These are phyloP conservation scores for Triangularia setosa DNA, from an alignment of 2,329 filamentous ascomycete genomes.

Conservation along the genomic window DNA sequence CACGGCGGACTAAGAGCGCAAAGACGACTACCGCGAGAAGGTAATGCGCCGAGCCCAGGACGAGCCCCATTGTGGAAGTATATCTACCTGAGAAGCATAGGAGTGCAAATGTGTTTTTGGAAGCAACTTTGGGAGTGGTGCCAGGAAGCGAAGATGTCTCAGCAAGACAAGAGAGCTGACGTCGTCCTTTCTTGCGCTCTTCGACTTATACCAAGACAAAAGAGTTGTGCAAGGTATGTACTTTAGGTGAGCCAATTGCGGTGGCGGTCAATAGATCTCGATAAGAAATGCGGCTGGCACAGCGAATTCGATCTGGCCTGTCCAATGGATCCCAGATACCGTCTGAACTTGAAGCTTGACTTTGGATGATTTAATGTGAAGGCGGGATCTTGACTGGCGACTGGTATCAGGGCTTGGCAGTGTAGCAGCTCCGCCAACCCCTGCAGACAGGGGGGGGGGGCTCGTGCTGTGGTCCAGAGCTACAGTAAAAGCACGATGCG, in stretches of 20 bases:
- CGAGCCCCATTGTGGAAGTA: constrained; percentile 18
- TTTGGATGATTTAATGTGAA: background rate
- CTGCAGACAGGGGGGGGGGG: too few relatives aligned
- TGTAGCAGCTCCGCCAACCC: too few relatives aligned
- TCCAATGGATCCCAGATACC: background rate
- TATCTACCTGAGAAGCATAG: background rate
- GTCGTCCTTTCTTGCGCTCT: background rate
- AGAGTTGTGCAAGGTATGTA: background rate
- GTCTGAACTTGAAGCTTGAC: background rate
- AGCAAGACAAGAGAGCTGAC: background rate
- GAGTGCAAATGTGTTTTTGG: background rate
- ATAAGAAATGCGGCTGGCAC: background rate
- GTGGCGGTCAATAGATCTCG: background rate
- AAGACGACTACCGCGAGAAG: constrained; percentile 13
- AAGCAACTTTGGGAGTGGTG: background rate
- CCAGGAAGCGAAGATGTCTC: background rate
- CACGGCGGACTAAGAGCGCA: constrained; percentile 17
- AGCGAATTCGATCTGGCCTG: background rate
- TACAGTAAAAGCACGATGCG: constrained; percentile 18
- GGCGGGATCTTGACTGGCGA: background rate
- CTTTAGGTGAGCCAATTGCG: background rate
- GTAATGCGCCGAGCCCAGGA: constrained; percentile 14
- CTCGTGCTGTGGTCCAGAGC: background rate
- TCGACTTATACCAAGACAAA: background rate
- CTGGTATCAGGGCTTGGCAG: background rate